phyloP scores from a whole-genome alignment of 179 eudicot species.

The Monotropa hypopitys region DNA sequence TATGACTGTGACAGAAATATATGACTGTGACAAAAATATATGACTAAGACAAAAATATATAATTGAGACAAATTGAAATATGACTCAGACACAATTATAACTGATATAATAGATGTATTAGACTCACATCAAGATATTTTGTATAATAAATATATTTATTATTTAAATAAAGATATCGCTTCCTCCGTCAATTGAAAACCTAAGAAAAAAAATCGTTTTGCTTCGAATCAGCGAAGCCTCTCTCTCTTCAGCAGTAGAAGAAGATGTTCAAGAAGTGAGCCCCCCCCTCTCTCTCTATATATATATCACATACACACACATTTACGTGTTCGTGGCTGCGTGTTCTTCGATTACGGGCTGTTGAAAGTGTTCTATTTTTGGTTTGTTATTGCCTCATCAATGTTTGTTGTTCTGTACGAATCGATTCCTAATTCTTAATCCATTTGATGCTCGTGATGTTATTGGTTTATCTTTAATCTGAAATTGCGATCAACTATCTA shows the following conservation, averaged over 20 bases:
- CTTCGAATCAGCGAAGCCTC: not conserved
- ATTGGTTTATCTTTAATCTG: not conserved
- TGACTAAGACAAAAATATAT: too few species aligned
- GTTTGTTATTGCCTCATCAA: not conserved
- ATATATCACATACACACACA: not conserved
- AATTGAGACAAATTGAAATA: too few species aligned
- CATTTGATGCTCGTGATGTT: not conserved
- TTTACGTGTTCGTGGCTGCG: not conserved
- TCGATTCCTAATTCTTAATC: too few species aligned
- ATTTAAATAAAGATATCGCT: not conserved
- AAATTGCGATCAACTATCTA: not conserved
- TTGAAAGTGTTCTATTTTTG: not conserved
- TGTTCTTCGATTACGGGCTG: not conserved
- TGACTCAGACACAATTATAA: too few species aligned
- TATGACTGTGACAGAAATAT: too few species aligned
- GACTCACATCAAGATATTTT: too few species aligned
- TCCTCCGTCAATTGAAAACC: not conserved
- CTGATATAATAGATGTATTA: too few species aligned
- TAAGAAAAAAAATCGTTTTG: not conserved
- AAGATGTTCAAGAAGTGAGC: constrained; percentile 1
- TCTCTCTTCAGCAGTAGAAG: not conserved
- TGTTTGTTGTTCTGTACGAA: not conserved
- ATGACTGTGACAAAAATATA: too few species aligned
- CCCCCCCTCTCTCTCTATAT: not conserved
- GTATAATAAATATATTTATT: too few species aligned